Conservation (phyloP, 371 early-diverging fungal genomes). For the Mortierella sp. region DNA sequence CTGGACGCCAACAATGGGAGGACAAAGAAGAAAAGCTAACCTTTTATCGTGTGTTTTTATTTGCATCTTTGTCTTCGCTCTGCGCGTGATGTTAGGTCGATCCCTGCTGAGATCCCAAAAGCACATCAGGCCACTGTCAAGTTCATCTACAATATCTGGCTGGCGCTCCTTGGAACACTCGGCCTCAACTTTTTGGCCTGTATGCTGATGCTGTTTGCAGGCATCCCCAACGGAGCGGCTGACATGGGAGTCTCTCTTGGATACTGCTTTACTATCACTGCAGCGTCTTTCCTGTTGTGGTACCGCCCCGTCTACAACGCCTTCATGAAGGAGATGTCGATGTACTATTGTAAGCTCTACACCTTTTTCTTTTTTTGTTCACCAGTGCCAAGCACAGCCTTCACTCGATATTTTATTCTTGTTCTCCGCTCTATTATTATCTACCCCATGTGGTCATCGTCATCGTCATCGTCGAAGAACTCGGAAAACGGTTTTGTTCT, state of each 20-base stretch:
- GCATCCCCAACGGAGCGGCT: constrained; percentile 77
- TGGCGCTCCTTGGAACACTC: constrained; percentile 79
- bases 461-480: neutral
- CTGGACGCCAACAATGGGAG: neutral
- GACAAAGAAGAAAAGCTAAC: constrained; percentile 1
- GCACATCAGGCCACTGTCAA: constrained; percentile 74
- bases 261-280: constrained; percentile 83
- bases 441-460: constrained; percentile 5
- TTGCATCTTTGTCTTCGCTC: neutral
- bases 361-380: neutral
- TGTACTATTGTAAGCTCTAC: constrained; percentile 82
- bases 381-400: constrained; percentile 9
- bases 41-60: neutral
- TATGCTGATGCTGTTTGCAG: constrained; percentile 76
- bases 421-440: constrained; percentile 12
- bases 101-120: constrained; percentile 77
- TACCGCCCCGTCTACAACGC: constrained; percentile 93
- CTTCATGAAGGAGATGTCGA: constrained; percentile 88
- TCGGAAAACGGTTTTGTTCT: neutral
- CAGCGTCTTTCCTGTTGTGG: constrained; percentile 89
- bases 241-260: constrained; percentile 86
- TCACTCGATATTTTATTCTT: neutral
- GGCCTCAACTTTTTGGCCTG: constrained; percentile 86
- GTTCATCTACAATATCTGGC: constrained; percentile 85
- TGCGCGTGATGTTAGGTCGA: constrained; percentile 31